phyloP scores from a whole-genome alignment of 495 filamentous ascomycete genomes.

The Penicillium coffeae region DNA sequence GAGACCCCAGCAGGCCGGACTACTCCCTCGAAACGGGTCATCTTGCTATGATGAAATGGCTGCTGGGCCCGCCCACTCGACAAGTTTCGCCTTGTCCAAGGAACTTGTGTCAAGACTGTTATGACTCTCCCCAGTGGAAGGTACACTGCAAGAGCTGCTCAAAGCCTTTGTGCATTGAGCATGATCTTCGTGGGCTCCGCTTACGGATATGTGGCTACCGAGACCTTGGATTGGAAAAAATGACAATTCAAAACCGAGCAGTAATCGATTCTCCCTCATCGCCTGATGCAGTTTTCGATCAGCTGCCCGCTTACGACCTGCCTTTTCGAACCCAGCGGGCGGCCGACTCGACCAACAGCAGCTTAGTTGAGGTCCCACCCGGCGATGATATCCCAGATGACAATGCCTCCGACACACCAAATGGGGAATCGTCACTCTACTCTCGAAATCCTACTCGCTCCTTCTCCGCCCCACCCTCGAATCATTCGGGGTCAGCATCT shows the following conservation, averaged over 20 bases:
- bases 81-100: conserved; percentile 51
- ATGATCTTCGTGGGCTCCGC: conserved; percentile 58
- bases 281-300: conserved; percentile 5
- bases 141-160: conserved; percentile 55
- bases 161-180: conserved; percentile 57
- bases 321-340: conserved; percentile 32
- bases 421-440: conserved; percentile 13
- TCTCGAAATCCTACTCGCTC: conserved; percentile 22
- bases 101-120: conserved; percentile 58
- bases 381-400: conserved; percentile 24
- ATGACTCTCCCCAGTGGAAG: conserved; percentile 56
- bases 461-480: conserved; percentile 38
- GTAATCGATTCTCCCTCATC: conserved; percentile 11
- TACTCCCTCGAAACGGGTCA: conserved; percentile 43
- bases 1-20: conserved; percentile 39
- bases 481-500: conserved; percentile 39
- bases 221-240: conserved; percentile 53
- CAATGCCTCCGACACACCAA: conserved; percentile 15
- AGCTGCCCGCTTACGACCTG: conserved; percentile 20
- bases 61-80: conserved; percentile 44
- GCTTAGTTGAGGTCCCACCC: conserved; percentile 36
- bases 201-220: conserved; percentile 57
- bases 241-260: conserved; percentile 32
- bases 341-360: conserved; percentile 38
- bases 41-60: conserved; percentile 50